These are phyloP conservation scores for Chromera velia DNA, from an alignment of 73 alveolate species.

Conservation along the genomic window DNA sequence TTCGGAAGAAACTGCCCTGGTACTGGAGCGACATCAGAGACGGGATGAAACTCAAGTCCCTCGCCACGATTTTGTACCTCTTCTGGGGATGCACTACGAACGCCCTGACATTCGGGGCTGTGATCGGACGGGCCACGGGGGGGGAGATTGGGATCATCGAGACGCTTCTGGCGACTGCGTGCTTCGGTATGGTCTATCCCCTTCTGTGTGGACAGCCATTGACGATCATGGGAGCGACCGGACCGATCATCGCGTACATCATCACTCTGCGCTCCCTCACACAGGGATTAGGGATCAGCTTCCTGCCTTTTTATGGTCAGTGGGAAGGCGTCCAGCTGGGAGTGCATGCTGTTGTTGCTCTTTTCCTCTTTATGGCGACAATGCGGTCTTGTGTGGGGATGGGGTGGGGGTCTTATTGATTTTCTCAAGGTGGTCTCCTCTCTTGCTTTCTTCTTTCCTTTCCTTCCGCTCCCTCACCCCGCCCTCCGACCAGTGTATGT, in stretches of 20 bases:
- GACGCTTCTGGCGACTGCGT: background rate
- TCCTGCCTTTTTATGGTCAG: background rate
- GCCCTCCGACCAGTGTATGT: no score
- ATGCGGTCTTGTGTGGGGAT: no score
- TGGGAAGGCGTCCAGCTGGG: no score
- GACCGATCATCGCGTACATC: background rate
- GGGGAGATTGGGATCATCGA: background rate
- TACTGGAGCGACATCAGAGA: background rate
- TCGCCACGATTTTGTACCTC: background rate
- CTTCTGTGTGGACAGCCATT: background rate
- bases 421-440: no score
- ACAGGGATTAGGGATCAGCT: background rate
- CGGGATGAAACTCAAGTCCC: background rate
- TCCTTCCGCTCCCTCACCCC: no score
- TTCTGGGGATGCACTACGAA: background rate
- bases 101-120: background rate
- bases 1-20: background rate
- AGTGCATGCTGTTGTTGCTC: no score
- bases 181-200: background rate
- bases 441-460: no score
- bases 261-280: background rate
- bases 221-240: background rate
- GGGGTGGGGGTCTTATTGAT: no score
- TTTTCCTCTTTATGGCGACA: no score
- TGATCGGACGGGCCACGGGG: no score